These are phyloP conservation scores for Leptomonas pyrrhocoris DNA, from an alignment of 208 protist species.

Conservation along the genomic window DNA sequence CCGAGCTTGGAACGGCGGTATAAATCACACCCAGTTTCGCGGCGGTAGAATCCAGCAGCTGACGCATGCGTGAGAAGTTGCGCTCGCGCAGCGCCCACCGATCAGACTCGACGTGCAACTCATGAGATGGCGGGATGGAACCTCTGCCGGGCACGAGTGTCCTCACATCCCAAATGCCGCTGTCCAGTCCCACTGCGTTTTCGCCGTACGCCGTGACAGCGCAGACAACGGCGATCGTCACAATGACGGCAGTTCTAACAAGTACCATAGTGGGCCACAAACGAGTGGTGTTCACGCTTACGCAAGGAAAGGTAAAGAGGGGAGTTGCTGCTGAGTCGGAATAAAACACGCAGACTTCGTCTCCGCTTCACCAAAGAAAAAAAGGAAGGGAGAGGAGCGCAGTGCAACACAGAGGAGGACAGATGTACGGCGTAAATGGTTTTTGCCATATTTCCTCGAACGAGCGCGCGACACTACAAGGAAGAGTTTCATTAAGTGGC, in stretches of 20 bases:
- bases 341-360: too few species aligned
- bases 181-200: not conserved
- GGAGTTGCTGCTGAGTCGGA: too few species aligned
- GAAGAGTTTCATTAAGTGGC: too few species aligned
- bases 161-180: conserved; percentile 31
- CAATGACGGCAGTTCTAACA: not conserved
- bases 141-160: conserved; percentile 30
- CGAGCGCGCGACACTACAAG: too few species aligned
- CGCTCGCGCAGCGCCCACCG: conserved; percentile 12
- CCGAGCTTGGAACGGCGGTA: conserved; percentile 15
- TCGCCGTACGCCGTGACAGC: not conserved
- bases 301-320: too few species aligned
- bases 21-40: conserved; percentile 22
- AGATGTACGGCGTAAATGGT: too few species aligned
- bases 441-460: too few species aligned
- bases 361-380: too few species aligned
- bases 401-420: too few species aligned
- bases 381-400: too few species aligned
- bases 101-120: conserved; percentile 11
- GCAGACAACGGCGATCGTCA: conserved; percentile 1
- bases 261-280: not conserved
- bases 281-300: too few species aligned
- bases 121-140: conserved; percentile 20
- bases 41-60: conserved; percentile 9
- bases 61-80: not conserved